These are phyloP conservation scores for Boletus speciosus DNA, from an alignment of 768 basidiomycete genomes.

Conservation along the genomic window DNA sequence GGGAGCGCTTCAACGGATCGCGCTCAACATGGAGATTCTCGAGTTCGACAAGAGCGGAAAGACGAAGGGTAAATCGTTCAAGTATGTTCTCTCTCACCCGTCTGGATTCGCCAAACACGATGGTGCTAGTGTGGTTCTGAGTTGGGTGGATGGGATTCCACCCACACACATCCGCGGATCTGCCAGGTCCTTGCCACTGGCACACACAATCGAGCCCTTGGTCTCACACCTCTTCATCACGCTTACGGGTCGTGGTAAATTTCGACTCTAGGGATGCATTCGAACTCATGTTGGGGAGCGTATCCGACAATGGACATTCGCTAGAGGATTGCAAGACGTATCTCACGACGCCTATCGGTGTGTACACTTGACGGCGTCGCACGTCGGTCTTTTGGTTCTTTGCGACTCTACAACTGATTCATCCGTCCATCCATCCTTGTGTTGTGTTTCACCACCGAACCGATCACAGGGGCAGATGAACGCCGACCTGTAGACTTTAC, in stretches of 20 bases:
- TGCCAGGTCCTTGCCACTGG: background rate
- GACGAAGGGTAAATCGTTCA: constrained; percentile 25
- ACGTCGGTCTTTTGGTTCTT: background rate
- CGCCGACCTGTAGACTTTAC: constrained; percentile 12
- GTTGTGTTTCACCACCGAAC: background rate
- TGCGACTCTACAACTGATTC: background rate
- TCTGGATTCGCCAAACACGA: background rate
- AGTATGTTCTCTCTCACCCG: constrained; percentile 39
- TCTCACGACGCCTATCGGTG: constrained; percentile 58
- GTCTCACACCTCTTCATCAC: constrained; percentile 4
- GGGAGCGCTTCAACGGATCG: constrained; percentile 67
- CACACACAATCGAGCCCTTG: background rate
- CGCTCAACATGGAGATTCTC: constrained; percentile 67
- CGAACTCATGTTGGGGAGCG: constrained; percentile 78
- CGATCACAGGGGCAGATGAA: constrained; percentile 7
- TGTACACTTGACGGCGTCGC: constrained; percentile 19
- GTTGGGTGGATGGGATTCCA: background rate
- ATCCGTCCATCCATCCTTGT: background rate
- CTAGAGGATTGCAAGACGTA: constrained; percentile 85
- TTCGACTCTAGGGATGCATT: constrained; percentile 70
- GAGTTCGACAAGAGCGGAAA: constrained; percentile 32
- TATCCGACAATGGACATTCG: constrained; percentile 66
- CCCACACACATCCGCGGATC: constrained; percentile 4
- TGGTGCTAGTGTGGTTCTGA: background rate
- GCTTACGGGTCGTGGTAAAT: constrained; percentile 19